phyloP scores from a whole-genome alignment of 768 basidiomycete genomes.

The Lactifluus rugatus region DNA sequence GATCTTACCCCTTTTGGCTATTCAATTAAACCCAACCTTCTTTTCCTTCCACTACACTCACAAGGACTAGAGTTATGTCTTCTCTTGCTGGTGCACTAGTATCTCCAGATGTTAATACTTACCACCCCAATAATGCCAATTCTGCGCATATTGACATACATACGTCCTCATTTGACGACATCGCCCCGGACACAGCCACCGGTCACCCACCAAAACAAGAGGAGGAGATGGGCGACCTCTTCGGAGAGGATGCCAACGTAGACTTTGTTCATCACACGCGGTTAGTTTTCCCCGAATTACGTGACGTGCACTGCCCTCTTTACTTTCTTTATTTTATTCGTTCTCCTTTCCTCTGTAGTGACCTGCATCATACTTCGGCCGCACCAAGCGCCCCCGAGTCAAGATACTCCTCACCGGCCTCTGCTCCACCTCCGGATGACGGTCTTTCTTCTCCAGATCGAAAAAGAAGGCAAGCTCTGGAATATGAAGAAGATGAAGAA shows the following conservation, averaged over 20 bases:
- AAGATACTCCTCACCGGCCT: constrained; percentile 26
- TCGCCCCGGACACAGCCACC: constrained; percentile 3
- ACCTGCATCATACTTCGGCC: constrained; percentile 6
- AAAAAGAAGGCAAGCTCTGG: constrained; percentile 52
- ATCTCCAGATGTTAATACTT: background rate
- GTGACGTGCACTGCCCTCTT: background rate
- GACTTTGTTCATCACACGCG: constrained; percentile 41
- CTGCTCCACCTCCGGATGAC: constrained; percentile 37
- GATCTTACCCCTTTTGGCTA: background rate
- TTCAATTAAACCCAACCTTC: background rate
- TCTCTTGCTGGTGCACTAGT: constrained; percentile 13
- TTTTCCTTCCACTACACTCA: background rate
- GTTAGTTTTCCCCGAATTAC: constrained; percentile 27
- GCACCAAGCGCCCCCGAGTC: constrained; percentile 22
- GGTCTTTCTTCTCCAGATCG: constrained; percentile 53
- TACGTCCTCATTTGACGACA: background rate
- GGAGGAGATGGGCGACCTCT: constrained; percentile 62
- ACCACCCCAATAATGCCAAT: background rate
- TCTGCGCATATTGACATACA: constrained; percentile 15
- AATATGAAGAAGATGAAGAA: constrained; percentile 72
- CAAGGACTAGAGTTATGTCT: background rate
- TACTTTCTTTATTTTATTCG: background rate
- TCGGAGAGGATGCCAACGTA: constrained; percentile 57
- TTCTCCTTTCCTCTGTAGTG: background rate
- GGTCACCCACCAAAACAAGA: constrained; percentile 16